Evolutionary conservation across 192 early-diverging fungal genomes (phyloP), one percentile per base, ranked within the genome.

Genomic region (Entophlyctis helioformis): DNA sequence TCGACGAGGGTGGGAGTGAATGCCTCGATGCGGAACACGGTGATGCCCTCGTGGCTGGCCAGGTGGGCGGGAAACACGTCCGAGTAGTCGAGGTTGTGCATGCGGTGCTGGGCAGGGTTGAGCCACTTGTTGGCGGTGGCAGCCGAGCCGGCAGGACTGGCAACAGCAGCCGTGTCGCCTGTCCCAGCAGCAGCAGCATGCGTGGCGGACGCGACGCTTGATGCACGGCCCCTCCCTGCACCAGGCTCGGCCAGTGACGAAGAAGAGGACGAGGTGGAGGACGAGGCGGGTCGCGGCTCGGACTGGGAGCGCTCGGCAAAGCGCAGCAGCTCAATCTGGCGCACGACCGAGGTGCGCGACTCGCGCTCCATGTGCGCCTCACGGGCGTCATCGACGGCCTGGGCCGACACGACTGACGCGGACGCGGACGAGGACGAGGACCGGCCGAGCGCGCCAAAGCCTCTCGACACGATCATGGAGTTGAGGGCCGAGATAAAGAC

Each of bases 11-110:
- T 59, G 2, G 69, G 69, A 25, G 50, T 52, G 34, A 72, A 47
- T 10, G 46, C 32, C 35, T 72, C 69, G 24, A 72, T 72, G 2
- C 69, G 46, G 42, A 72, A 72, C 2, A 72, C 42, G 31, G 36
- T 40, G 2, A 63, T 21, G 16, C 66, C 66, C 16, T 23, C 42
- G 13, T 33, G 18, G 8, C 41, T 23, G 15, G 32, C 49, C 13
- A 64, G 32, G 28, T 41, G 45, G 0, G 20, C 34, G 3, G 66
- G 62, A 34, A 69, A 69, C 12, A 69, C 31, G 25, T 69, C 66
- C 11, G 57, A 57, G 41, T 55, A 56, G 37, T 69, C 62, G 20
- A 69, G 29, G 13, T 41, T 22, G 1, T 50, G 64, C 25, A 46
- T 29, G 12, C 37, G 19, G 16, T 60, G 31, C 25, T 55, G 48